Evolutionary conservation across 768 basidiomycete genomes (phyloP).

Genomic region (Pleurotus tuber-regium): DNA sequence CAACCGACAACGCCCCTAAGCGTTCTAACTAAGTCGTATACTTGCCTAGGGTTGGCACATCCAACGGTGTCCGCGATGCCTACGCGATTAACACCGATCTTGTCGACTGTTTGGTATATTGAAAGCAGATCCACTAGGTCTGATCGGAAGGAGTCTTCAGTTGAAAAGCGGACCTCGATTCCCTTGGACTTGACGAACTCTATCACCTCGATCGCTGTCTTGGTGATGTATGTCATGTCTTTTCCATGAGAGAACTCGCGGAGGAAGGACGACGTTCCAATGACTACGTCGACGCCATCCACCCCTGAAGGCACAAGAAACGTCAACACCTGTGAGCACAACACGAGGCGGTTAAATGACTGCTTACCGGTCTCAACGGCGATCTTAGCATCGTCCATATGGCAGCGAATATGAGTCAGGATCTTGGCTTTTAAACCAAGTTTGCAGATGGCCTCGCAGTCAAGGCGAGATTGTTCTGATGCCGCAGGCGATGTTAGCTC

Average conservation of each 20-base stretch:
- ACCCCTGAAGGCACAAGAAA: slow-evolving; percentile 57
- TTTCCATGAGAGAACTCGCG: slow-evolving; percentile 99
- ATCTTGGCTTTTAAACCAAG: slow-evolving; percentile 96
- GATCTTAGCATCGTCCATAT: slow-evolving; percentile 99
- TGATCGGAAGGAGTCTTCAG: slow-evolving; percentile 99
- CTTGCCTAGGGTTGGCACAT: slow-evolving; percentile 97
- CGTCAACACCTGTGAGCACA: slow-evolving; percentile 5
- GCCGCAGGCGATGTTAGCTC: slow-evolving; percentile 98
- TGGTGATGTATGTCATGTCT: slow-evolving; percentile 99
- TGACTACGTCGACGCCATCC: slow-evolving; percentile 98
- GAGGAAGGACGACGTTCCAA: slow-evolving; percentile 98
- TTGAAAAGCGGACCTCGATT: slow-evolving; percentile 99
- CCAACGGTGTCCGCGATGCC: slow-evolving; percentile 99
- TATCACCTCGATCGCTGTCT: slow-evolving; percentile 98
- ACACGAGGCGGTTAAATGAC: background rate
- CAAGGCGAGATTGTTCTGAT: slow-evolving; percentile 89
- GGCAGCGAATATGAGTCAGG: slow-evolving; percentile 97
- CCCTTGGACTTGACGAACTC: slow-evolving; percentile 99
- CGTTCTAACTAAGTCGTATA: slow-evolving; percentile 96
- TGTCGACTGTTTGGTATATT: slow-evolving; percentile 99
- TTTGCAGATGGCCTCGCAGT: slow-evolving; percentile 99
- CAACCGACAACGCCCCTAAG: slow-evolving; percentile 94
- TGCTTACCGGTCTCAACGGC: slow-evolving; percentile 92
- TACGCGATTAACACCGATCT: slow-evolving; percentile 98
- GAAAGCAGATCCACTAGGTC: slow-evolving; percentile 98